A percentile compares a stretch with the other conserved stretches of the same genome.
Evolutionary conservation across 1,284 basidiomycete genomes (phyloP).

Genomic region (Melampsora americana): DNA sequence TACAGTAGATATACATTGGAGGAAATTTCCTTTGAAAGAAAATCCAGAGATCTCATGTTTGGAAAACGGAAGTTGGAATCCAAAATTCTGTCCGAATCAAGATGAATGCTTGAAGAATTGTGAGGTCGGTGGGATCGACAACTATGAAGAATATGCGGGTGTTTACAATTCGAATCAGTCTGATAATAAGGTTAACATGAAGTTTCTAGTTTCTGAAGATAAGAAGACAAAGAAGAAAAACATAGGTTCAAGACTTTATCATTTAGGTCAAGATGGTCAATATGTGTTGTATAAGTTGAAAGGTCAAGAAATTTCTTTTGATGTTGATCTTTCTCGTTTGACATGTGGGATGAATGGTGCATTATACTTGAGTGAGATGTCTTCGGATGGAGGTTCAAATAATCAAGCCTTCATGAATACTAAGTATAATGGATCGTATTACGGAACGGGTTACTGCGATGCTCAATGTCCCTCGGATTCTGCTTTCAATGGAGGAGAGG

Average conservation of each 20-base stretch:
- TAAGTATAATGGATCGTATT: not conserved
- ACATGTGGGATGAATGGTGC: conserved; percentile 53
- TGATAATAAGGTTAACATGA: not conserved
- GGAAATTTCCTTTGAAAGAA: not conserved
- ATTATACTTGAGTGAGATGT: conserved; percentile 55
- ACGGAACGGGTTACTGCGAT: conserved; percentile 53
- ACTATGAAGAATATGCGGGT: conserved; percentile 4
- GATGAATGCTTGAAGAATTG: conserved; percentile 15
- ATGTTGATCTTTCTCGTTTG: conserved; percentile 18
- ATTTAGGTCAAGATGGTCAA: conserved; percentile 4
- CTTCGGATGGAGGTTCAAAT: conserved; percentile 47
- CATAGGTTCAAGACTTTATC: conserved; percentile 11
- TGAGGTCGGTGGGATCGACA: not conserved
- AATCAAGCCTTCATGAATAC: not conserved
- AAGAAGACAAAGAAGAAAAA: not conserved
- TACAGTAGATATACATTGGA: conserved; percentile 26
- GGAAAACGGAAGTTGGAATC: not conserved
- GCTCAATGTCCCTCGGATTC: conserved; percentile 57
- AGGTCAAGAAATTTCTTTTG: conserved; percentile 13
- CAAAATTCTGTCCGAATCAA: conserved; percentile 5
- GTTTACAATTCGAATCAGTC: not conserved
- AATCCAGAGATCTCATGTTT: not conserved
- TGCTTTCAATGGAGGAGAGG: conserved; percentile 62
- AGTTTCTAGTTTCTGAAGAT: not conserved
- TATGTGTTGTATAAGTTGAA: conserved; percentile 28